Evolutionary conservation across 2,329 filamentous ascomycete species (phyloP).

Genomic region (Pleurostoma richardsiae): DNA sequence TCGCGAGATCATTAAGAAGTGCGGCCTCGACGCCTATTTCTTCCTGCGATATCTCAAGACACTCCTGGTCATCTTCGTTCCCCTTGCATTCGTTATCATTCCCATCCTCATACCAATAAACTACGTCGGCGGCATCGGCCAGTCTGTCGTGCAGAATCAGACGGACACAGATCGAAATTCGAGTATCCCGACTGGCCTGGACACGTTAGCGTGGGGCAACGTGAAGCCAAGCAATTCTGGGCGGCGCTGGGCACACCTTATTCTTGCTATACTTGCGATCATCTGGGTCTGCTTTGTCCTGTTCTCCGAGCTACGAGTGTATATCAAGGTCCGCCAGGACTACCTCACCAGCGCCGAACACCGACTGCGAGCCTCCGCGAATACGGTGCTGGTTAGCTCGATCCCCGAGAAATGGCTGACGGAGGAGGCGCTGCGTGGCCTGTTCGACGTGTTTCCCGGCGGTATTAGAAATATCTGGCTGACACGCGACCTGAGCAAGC

Average conservation of each 20-base stretch:
- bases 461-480: conserved; percentile 96
- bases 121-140: conserved; percentile 63
- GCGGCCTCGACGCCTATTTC: conserved; percentile 94
- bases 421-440: conserved; percentile 70
- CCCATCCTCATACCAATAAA: conserved; percentile 88
- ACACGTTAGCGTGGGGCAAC: conserved; percentile 85
- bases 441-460: conserved; percentile 95
- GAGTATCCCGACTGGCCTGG: conserved; percentile 58
- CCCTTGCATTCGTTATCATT: conserved; percentile 70
- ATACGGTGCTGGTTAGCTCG: conserved; percentile 86
- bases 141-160: conserved; percentile 37
- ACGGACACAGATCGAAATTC: conserved; percentile 27
- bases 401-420: conserved; percentile 91
- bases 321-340: conserved; percentile 89
- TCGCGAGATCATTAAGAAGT: conserved; percentile 87
- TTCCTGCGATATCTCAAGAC: conserved; percentile 79
- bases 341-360: conserved; percentile 94
- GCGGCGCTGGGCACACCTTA: conserved; percentile 78
- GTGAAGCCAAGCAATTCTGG: conserved; percentile 59
- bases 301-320: conserved; percentile 79
- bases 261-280: conserved; percentile 74
- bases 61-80: conserved; percentile 86
- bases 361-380: conserved; percentile 86
- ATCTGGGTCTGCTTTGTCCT: conserved; percentile 83
- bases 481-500: conserved; percentile 79